Evolutionary conservation across 2,329 filamentous ascomycete species (phyloP).

Genomic region (Hypoxylon sp.): DNA sequence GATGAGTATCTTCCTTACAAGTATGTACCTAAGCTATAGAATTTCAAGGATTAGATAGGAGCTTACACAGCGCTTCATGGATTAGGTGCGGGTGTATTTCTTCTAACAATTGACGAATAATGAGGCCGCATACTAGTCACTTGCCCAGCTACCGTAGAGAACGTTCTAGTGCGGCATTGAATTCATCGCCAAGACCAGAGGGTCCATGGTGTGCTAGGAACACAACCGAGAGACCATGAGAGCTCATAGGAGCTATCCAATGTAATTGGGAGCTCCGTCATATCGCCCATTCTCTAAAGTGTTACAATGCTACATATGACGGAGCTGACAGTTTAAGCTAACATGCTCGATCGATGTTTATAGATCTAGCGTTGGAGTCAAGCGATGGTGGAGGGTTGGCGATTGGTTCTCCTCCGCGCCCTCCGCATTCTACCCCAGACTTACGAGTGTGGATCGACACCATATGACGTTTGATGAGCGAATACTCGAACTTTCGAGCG

Average conservation of each 20-base stretch:
- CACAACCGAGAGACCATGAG: constrained; percentile 6
- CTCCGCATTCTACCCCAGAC: constrained; percentile 43
- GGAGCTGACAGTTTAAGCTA: constrained; percentile 20
- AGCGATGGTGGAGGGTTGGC: constrained; percentile 27
- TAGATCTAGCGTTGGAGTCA: constrained; percentile 34
- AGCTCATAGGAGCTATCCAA: constrained; percentile 1
- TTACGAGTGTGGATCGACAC: constrained; percentile 42
- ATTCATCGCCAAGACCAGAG: constrained; percentile 16
- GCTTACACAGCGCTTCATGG: background rate
- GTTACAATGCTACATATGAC: constrained; percentile 35
- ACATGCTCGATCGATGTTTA: constrained; percentile 12
- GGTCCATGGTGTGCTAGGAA: background rate
- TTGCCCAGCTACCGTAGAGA: constrained; percentile 21
- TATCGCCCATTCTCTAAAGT: constrained; percentile 14
- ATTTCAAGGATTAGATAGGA: background rate
- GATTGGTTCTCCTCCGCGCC: constrained; percentile 21
- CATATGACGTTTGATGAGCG: constrained; percentile 43
- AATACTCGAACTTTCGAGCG: constrained; percentile 39
- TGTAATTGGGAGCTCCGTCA: constrained; percentile 29
- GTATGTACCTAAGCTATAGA: background rate
- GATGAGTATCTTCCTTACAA: background rate
- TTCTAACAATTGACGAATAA: background rate
- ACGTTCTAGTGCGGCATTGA: constrained; percentile 15
- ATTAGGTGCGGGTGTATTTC: background rate
- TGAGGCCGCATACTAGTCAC: constrained; percentile 2